These are phyloP conservation scores for Agarophyton chilense DNA, from an alignment of 23 red algal species.

Conservation along the genomic window DNA sequence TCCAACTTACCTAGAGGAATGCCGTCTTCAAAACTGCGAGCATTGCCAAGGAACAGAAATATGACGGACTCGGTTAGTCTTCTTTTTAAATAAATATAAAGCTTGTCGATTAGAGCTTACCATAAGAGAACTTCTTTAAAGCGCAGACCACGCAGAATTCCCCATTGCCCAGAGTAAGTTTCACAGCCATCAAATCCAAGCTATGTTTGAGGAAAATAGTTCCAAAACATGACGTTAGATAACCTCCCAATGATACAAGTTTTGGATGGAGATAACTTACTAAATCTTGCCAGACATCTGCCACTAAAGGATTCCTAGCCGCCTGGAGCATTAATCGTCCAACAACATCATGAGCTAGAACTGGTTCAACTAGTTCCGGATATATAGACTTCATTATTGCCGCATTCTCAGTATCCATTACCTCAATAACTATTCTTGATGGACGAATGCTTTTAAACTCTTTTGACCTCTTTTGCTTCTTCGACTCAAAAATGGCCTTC, in stretches of 20 bases:
- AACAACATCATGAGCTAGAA: conserved; percentile 70
- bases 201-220: not conserved
- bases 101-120: conserved; percentile 2
- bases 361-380: conserved; percentile 58
- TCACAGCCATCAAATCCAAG: conserved; percentile 71
- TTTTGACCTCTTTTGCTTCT: conserved; percentile 38
- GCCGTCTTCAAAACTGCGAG: conserved; percentile 65
- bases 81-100: not conserved
- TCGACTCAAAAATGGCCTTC: conserved; percentile 11
- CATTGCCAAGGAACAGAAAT: not conserved
- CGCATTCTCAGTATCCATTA: conserved; percentile 71
- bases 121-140: conserved; percentile 64
- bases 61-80: not conserved
- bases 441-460: conserved; percentile 7
- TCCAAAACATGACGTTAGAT: not conserved
- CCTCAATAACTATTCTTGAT: conserved; percentile 58
- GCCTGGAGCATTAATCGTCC: conserved; percentile 67
- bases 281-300: conserved; percentile 74
- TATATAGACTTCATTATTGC: conserved; percentile 68
- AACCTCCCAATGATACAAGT: too few relatives aligned
- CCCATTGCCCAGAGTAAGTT: conserved; percentile 70
- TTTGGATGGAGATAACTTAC: too few relatives aligned
- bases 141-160: conserved; percentile 50
- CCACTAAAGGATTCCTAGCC: conserved; percentile 56
- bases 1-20: conserved; percentile 69